Evolutionary conservation across 495 filamentous ascomycete genomes (phyloP).

Genomic region (Penicillium longicatenatum): DNA sequence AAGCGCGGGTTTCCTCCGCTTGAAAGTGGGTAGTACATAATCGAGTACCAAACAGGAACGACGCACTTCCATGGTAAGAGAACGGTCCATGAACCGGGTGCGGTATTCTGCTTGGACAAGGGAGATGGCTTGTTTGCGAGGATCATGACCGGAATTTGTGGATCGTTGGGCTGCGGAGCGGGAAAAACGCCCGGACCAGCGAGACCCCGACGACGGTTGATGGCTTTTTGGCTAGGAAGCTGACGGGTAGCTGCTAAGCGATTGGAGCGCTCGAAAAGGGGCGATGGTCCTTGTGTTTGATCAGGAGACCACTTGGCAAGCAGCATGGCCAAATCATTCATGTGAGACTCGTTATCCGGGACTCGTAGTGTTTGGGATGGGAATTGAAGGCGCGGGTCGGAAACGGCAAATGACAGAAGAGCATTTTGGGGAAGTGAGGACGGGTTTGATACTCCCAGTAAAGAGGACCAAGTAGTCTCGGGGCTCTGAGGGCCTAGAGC

Average conservation of each 20-base stretch:
- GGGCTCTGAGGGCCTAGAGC: conserved; percentile 41
- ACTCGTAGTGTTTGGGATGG: conserved; percentile 53
- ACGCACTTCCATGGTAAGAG: conserved; percentile 93
- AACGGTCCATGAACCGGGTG: conserved; percentile 78
- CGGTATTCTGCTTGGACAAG: conserved; percentile 38
- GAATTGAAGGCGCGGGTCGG: conserved; percentile 78
- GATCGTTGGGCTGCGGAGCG: conserved; percentile 64
- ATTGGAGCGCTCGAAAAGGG: conserved; percentile 67
- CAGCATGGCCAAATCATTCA: conserved; percentile 55
- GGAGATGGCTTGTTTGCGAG: conserved; percentile 56
- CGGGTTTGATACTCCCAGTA: conserved; percentile 73
- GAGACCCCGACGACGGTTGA: conserved; percentile 77
- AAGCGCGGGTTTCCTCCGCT: conserved; percentile 78
- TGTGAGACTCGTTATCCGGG: conserved; percentile 34
- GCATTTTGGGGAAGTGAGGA: conserved; percentile 72
- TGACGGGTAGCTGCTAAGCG: conserved; percentile 62
- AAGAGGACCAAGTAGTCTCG: conserved; percentile 58
- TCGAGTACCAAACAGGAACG: conserved; percentile 77
- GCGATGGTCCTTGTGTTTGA: conserved; percentile 48
- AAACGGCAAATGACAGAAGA: conserved; percentile 69
- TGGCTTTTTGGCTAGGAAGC: conserved; percentile 78
- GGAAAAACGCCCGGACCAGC: conserved; percentile 66
- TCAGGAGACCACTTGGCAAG: conserved; percentile 75
- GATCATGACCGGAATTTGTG: conserved; percentile 77
- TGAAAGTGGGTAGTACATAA: conserved; percentile 85